These are phyloP conservation scores for Taiwanofungus camphoratus DNA, from an alignment of 1,284 basidiomycete species.

Conservation along the genomic window DNA sequence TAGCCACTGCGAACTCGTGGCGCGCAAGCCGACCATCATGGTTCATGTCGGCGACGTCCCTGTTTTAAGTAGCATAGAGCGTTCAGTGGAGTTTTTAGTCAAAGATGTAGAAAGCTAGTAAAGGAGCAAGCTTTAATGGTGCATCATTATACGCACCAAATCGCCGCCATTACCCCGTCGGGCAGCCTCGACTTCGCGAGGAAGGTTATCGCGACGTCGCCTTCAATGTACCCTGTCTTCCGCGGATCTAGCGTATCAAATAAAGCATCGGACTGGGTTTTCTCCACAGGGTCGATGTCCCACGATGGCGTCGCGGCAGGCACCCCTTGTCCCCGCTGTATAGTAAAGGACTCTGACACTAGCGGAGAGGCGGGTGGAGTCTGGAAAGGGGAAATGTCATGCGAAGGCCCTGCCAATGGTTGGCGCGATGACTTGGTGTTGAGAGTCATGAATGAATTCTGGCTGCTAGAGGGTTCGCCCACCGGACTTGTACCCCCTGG, in stretches of 20 bases:
- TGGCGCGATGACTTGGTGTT: background rate
- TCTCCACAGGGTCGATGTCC: slow-evolving; percentile 83
- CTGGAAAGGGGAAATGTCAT: background rate
- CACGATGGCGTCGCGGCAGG: slow-evolving; percentile 36
- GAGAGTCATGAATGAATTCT: background rate
- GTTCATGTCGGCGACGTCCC: slow-evolving; percentile 91
- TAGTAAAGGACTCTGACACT: slow-evolving; percentile 9
- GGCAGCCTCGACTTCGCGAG: slow-evolving; percentile 89
- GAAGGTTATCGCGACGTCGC: slow-evolving; percentile 92
- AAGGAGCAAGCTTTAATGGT: too few relatives aligned
- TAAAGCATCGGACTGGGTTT: slow-evolving; percentile 73
- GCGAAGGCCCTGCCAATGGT: background rate
- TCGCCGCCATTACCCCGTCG: slow-evolving; percentile 40
- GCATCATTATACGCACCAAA: background rate
- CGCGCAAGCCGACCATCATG: slow-evolving; percentile 83
- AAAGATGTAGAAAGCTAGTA: too few relatives aligned
- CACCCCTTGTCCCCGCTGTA: background rate
- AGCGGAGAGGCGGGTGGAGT: background rate
- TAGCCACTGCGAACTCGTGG: slow-evolving; percentile 94
- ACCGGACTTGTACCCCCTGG: background rate
- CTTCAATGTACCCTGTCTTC: slow-evolving; percentile 80
- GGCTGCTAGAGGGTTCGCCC: background rate
- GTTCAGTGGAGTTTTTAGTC: too few relatives aligned
- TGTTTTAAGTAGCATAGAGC: too few relatives aligned
- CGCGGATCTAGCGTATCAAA: slow-evolving; percentile 82